Evolutionary conservation across 352 stramenopile genomes (phyloP).

Genomic region (Sclerospora graminicola): DNA sequence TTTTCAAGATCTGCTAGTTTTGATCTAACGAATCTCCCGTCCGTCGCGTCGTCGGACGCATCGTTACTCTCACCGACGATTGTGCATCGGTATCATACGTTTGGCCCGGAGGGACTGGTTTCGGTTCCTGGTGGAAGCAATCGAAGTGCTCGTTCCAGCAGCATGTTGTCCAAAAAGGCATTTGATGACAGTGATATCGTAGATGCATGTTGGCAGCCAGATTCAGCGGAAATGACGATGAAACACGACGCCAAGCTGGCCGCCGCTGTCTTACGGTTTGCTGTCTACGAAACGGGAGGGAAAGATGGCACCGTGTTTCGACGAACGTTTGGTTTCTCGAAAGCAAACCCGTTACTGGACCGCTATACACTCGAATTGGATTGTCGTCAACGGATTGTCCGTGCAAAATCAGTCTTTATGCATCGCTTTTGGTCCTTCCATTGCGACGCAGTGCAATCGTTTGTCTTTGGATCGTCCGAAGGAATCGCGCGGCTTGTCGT

Average conservation of each 20-base stretch:
- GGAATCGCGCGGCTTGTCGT: slow-evolving; percentile 39
- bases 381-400: slow-evolving; percentile 55
- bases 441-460: slow-evolving; percentile 49
- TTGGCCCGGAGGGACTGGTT: slow-evolving; percentile 11
- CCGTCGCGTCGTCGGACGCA: slow-evolving; percentile 14
- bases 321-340: slow-evolving; percentile 54
- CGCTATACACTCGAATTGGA: slow-evolving; percentile 75
- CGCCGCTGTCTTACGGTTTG: slow-evolving; percentile 60
- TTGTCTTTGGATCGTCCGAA: slow-evolving; percentile 27
- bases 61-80: slow-evolving; percentile 11
- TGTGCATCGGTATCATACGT: slow-evolving; percentile 21
- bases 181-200: slow-evolving; percentile 83
- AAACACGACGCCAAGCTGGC: slow-evolving; percentile 32
- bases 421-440: slow-evolving; percentile 74
- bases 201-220: slow-evolving; percentile 26
- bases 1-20: slow-evolving; percentile 65
- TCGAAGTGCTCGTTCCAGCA: slow-evolving; percentile 17
- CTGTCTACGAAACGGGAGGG: slow-evolving; percentile 58
- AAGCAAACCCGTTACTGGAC: slow-evolving; percentile 59
- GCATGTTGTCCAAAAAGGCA: slow-evolving; percentile 33
- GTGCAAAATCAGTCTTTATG: slow-evolving; percentile 77
- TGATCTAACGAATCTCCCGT: slow-evolving; percentile 47
- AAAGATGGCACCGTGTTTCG: slow-evolving; percentile 47
- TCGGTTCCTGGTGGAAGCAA: slow-evolving; percentile 6
- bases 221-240: slow-evolving; percentile 18